Evolutionary conservation across 1,284 basidiomycete genomes (phyloP), one percentile per base, ranked within the genome.

Genomic region (Chiua sp.): DNA sequence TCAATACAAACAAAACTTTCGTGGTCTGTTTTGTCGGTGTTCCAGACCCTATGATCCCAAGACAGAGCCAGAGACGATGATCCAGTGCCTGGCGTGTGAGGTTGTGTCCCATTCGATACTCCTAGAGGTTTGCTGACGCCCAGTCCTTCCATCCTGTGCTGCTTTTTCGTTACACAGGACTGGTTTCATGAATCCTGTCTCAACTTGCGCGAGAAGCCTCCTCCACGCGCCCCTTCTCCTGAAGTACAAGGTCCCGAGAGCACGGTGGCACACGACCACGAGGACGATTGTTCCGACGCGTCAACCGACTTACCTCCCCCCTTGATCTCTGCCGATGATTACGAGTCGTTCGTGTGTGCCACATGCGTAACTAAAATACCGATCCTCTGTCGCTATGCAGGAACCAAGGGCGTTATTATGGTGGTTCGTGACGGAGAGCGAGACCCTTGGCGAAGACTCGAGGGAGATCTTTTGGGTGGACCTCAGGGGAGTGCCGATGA

Each of bases 151-250:
- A 20, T 42, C n/a, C 10, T 20, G 8, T n/a, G 39, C 10, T 42
- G 15, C 35, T 16, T 37, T 16, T 7, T 15, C 15, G 35, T 16
- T 18, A 18, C 7, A 23, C 35, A 93, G 91, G 91, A 93, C 69
- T 93, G 92, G 91, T 93, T 88, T 71, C 91, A 93, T 67, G 91
- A 93, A 76, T 92, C 90, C 12, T 93, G 92, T 69, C 84, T 92
- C 63, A 88, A 91, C 72, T 80, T 93, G 48, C 82, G 90, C 60
- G 83, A 88, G 70, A 80, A 83, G 16, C 88, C 87, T 12, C 32
- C 32, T 8, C 81, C 82, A 18, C 78, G 82, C 61, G 79, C 61
- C 26, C 4, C 79, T 15, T 78, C 81, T 10, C 82, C 85, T 3
- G 71, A 77, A 42, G 62, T 66, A 50, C 60, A 67, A 26, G 72